phyloP scores from a whole-genome alignment of 2,329 filamentous ascomycete genomes.

The Scortechinia acanthostroma region DNA sequence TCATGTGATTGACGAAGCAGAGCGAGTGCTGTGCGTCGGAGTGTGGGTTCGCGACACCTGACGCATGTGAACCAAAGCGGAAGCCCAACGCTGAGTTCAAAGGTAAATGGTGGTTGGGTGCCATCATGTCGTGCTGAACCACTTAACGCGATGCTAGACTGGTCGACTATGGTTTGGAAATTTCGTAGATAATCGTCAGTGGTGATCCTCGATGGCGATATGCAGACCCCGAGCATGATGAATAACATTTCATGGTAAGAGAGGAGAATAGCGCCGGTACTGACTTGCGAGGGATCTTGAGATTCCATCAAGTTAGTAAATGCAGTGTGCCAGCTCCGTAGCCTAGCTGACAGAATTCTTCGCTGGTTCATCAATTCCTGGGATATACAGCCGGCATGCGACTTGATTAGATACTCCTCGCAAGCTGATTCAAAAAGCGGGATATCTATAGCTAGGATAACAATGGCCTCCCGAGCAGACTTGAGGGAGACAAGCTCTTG shows the following conservation, averaged over 20 bases:
- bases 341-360: background rate
- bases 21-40: background rate
- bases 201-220: background rate
- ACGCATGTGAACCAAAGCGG: background rate
- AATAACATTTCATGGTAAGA: background rate
- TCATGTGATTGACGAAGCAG: background rate
- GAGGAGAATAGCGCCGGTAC: background rate
- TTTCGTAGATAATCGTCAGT: background rate
- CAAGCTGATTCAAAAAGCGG: background rate
- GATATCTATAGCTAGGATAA: background rate
- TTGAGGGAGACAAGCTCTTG: background rate
- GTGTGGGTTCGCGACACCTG: background rate
- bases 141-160: background rate
- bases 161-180: background rate
- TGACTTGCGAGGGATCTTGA: background rate
- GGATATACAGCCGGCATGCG: background rate
- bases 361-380: background rate
- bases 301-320: background rate
- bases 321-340: background rate
- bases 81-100: constrained; percentile 12
- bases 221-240: background rate
- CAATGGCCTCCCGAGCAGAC: background rate
- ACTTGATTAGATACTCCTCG: background rate
- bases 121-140: background rate
- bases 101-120: constrained; percentile 16